Percentiles rank a stretch among this genome's conserved stretches.
phyloP scores from a whole-genome alignment of 257 asterid species.

The Anisodus acutangulus region DNA sequence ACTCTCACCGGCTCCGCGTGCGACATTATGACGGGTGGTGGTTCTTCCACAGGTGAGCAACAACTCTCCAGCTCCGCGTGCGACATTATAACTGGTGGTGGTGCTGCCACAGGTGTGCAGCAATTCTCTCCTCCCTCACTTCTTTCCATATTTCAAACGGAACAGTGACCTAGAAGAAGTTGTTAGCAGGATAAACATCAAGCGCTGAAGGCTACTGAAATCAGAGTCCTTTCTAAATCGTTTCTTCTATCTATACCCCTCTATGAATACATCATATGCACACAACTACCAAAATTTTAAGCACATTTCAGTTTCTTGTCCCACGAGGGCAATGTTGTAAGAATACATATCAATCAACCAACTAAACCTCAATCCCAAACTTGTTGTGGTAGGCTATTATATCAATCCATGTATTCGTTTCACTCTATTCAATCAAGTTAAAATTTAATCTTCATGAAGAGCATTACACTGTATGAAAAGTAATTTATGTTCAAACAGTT shows the following conservation, averaged over 20 bases:
- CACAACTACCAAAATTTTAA: slow-evolving; percentile 8
- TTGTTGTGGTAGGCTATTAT: slow-evolving; percentile 2
- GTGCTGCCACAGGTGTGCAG: slow-evolving; percentile 39
- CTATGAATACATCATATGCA: background rate
- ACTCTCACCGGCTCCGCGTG: slow-evolving; percentile 41
- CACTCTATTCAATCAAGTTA: slow-evolving; percentile 24
- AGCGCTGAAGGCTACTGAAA: slow-evolving; percentile 5
- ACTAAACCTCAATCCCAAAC: background rate
- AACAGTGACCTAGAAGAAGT: slow-evolving; percentile 36
- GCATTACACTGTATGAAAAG: background rate
- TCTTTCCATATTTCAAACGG: slow-evolving; percentile 24
- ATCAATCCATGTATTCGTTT: background rate
- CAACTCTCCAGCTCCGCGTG: slow-evolving; percentile 36
- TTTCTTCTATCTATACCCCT: background rate
- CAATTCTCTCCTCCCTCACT: slow-evolving; percentile 33
- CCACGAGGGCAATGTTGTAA: background rate
- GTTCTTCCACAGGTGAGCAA: slow-evolving; percentile 39
- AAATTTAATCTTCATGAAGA: background rate
- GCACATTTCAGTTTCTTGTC: background rate
- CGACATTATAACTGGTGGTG: slow-evolving; percentile 39
- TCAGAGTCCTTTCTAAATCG: slow-evolving; percentile 15
- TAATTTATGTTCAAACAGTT: slow-evolving; percentile 24
- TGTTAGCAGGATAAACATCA: slow-evolving; percentile 19
- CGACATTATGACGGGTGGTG: slow-evolving; percentile 38
- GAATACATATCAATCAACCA: slow-evolving; percentile 12